phyloP scores from a whole-genome alignment of 306 rosid genomes.

The Senna tora region DNA sequence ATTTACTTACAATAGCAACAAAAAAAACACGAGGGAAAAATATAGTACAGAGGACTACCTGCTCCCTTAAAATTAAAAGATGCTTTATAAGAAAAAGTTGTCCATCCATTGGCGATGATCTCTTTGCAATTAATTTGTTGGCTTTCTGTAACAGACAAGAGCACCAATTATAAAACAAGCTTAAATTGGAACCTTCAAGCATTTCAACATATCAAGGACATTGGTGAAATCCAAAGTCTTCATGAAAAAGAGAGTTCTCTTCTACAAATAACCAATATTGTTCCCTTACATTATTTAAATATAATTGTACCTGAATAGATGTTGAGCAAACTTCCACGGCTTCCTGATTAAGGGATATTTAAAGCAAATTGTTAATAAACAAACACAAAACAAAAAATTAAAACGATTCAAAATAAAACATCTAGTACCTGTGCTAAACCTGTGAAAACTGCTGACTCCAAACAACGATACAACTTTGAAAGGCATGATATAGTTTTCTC shows the following conservation, averaged over 20 bases:
- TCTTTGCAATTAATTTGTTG: constrained; percentile 83
- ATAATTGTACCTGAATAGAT: constrained; percentile 72
- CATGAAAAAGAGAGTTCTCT: not conserved
- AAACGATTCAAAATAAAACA: constrained; percentile 30
- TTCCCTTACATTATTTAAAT: constrained; percentile 27
- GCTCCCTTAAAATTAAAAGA: constrained; percentile 94
- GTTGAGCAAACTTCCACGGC: constrained; percentile 91
- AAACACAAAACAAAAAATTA: constrained; percentile 20
- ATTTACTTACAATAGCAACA: constrained; percentile 31
- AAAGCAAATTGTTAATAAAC: constrained; percentile 27
- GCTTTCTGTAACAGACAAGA: constrained; percentile 74
- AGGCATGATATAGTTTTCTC: constrained; percentile 94
- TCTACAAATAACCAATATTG: constrained; percentile 4
- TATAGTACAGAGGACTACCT: constrained; percentile 54
- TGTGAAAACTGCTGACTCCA: constrained; percentile 89
- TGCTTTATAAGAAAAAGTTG: constrained; percentile 97
- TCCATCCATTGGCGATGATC: constrained; percentile 94
- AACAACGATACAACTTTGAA: constrained; percentile 90
- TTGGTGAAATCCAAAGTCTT: constrained; percentile 27
- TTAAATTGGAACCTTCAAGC: constrained; percentile 28
- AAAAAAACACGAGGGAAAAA: constrained; percentile 28
- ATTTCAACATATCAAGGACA: constrained; percentile 19
- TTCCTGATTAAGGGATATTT: constrained; percentile 65
- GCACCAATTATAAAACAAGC: constrained; percentile 39
- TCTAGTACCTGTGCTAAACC: constrained; percentile 94